These are phyloP conservation scores for Hemileia vastatrix DNA, from an alignment of 1,284 basidiomycete species.

Conservation along the genomic window DNA sequence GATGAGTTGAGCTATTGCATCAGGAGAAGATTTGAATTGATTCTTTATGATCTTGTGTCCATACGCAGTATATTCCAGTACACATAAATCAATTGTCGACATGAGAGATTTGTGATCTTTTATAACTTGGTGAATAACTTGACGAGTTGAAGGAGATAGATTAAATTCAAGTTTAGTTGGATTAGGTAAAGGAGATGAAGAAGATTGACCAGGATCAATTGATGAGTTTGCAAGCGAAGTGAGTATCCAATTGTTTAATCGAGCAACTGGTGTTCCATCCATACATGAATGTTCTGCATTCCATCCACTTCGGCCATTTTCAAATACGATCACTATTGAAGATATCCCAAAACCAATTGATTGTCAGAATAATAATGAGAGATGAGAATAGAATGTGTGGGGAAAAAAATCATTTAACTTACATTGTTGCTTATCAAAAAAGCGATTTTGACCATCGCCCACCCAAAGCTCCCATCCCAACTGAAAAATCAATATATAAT, in stretches of 20 bases:
- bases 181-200: constrained; percentile 37
- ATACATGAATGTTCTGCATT: constrained; percentile 71
- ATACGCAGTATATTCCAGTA: constrained; percentile 76
- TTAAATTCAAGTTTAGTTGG: constrained; percentile 47
- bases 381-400: not conserved
- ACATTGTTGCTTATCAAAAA: constrained; percentile 96
- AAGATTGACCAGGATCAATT: constrained; percentile 54
- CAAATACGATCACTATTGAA: constrained; percentile 69
- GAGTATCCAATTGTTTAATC: constrained; percentile 88
- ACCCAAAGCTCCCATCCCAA: constrained; percentile 67
- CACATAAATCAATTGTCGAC: constrained; percentile 36
- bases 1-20: constrained; percentile 67
- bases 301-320: constrained; percentile 87
- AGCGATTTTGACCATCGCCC: constrained; percentile 83
- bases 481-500: not conserved
- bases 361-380: constrained; percentile 5
- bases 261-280: constrained; percentile 91
- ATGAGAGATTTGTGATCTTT: constrained; percentile 68
- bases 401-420: constrained; percentile 38
- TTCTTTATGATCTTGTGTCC: constrained; percentile 83
- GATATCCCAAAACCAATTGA: not conserved
- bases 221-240: constrained; percentile 68
- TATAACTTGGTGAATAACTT: constrained; percentile 52
- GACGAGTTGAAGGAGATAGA: constrained; percentile 57
- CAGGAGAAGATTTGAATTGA: constrained; percentile 73